Conservation (phyloP, 352 stramenopile genomes). For the Heterotrichella gracilis region DNA sequence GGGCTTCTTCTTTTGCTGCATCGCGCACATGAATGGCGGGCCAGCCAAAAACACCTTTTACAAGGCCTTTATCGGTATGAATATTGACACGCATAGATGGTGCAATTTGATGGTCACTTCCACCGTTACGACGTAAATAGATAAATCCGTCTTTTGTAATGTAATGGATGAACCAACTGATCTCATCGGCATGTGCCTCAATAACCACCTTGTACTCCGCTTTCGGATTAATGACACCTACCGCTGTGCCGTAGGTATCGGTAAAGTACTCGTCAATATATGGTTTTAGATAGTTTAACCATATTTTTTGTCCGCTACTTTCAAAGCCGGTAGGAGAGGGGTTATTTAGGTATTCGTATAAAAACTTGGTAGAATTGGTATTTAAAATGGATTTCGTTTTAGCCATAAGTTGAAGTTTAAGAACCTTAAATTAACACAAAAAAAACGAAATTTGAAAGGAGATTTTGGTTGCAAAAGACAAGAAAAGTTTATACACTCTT, state of each 20-base stretch:
- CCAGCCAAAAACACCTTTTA: conserved; percentile 10
- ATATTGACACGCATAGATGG: neutral
- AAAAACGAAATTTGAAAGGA: too few species aligned
- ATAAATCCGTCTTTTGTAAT: conserved; percentile 4
- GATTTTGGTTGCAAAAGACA: too few species aligned
- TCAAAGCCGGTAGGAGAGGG: neutral
- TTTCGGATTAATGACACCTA: conserved; percentile 3
- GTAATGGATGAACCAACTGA: neutral
- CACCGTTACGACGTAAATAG: neutral
- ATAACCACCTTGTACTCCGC: neutral
- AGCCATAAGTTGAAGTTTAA: too few species aligned
- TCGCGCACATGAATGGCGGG: neutral
- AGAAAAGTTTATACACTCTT: too few species aligned
- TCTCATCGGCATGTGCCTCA: conserved; percentile 7
- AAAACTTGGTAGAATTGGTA: neutral
- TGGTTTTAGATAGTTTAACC: conserved; percentile 6
- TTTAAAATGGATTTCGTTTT: too few species aligned
- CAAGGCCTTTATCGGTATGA: neutral
- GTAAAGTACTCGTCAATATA: neutral
- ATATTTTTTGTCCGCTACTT: neutral
- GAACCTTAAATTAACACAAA: too few species aligned
- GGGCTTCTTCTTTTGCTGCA: neutral
- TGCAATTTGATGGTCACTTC: neutral
- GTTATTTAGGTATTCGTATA: conserved; percentile 5
- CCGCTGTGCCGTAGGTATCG: neutral